Base-by-base conservation (phyloP, 768 basidiomycete genomes). In the Auricularia sp. region DNA sequence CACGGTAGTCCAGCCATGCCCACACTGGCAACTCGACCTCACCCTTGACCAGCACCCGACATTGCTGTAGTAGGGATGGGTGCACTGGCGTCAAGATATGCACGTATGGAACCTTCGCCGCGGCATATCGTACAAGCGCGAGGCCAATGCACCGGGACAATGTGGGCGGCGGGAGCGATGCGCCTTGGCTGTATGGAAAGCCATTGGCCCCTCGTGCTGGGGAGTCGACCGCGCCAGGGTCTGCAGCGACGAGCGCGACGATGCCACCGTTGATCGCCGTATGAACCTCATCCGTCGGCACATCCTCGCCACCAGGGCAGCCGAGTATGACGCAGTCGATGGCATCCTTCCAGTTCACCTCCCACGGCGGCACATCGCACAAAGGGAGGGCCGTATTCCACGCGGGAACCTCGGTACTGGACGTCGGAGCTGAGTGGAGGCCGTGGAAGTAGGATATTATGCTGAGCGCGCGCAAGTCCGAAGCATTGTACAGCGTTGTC, bases 11-110 rank as follows among this genome's bases (percentile, higher is more conserved):
- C 61, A 97, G 77, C 87, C 93, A 84, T 0, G 88, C 93, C 85
- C 88, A 89, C 0, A 93, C 77, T 0, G 94, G 94, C 0, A 97
- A 74, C 73, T 95, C 93, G 70, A 94, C 78, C 71, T 93, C 92
- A 7, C 94, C 94, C 73, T 90, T 93, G 58, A 96, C 85, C 3
- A 96, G 70, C 21, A 67, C 65, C 3, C 83, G 75, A 29, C 70
- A 71, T 16, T 44, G 64, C 0, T 70, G 67, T 2, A 96, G 78
- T 0, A 79, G 51, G 0, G 70, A 62, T 0, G 81, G 74, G 0
- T 87, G 84, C 1, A 93, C 66, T 0, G 95, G 92, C 0, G 94
- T 93, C 42, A 97, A 77, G n/a, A 97, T 68, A 39, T 96, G 93
- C 53, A 79, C 74, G 16, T 79, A 68, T 0, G 77, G 70, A 3